Evolutionary conservation across 495 filamentous ascomycete species (phyloP), one percentile per base, ranked within the genome.

Genomic region (Trichoderma erinaceum): DNA sequence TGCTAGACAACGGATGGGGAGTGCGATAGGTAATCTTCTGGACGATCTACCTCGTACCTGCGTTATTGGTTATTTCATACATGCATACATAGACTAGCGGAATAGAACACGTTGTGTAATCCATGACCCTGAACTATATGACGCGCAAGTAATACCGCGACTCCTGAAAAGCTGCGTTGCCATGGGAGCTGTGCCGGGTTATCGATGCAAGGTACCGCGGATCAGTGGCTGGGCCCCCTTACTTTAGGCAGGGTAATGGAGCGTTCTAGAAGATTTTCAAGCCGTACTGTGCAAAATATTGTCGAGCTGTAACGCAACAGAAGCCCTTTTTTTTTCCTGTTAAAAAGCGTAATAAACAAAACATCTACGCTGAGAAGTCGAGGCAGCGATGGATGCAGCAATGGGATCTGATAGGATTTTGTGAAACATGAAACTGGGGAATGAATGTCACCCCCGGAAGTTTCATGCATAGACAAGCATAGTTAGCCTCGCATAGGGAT

Each of bases 1-100:
- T 96, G 66, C 80, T 96, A 69, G 88, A 86, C 69, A 79, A 89
- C 67, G 90, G 86, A 6, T 96, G 90, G 89, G 91, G 92, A 4
- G 87, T 91, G 6, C 76, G 77, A 67, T 79, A 38, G 74, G 74
- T 58, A n/a, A 41, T 32, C 6, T 18, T n/a, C 25, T 3, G 56
- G 50, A 21, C 12, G 43, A 52, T 52, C 21, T 52, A 5, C 18
- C 4, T 52, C 48, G 18, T 52, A 46, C 12, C 21, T 52, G 18
- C 8, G 6, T 52, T 16, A 7, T 48, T 15, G 18, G 13, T 48
- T 48, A 48, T 48, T n/a, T 16, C 13, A 15, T 48, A 48, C n/a
- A n/a, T 29, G 4, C 18, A 15, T 48, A 13, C 8, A 52, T 52
- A 52, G 48, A 52, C 4, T n/a, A n/a, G 21, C n/a, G 48, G 48